Evolutionary conservation across 805 yeast genomes (phyloP), one percentile per base, ranked within the genome.

Genomic region (Priceomyces melissophilus): DNA sequence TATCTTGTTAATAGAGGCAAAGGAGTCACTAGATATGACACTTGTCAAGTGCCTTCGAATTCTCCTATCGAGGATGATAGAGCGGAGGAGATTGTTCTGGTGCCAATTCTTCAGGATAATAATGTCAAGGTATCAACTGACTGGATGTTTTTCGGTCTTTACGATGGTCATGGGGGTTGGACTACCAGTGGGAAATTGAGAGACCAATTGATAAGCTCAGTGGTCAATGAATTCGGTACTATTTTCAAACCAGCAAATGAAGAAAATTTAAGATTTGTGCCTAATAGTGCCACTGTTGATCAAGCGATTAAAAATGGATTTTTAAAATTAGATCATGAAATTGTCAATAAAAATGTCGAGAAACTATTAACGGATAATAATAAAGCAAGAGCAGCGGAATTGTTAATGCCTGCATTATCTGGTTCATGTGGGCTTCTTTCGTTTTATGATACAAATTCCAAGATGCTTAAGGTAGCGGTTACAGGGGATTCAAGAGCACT

Each of bases 151-250:
- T 93, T 95, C 78, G 96, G 98, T 4, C 79, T 93, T 0, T 91
- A 84, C 58, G 99, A 93, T 62, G 99, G 99, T 10, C 99, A 93
- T 63, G 89, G 96, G 3, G 99, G 99, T 15, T 89, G 95, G 81
- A 86, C 87, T 48, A 93, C 99, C 1, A 81, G 91, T 42, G 77
- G 86, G n/a, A 87, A 82, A 58, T 73, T 93, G 45, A 75, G 95
- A 45, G 93, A 88, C 48, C 81, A 81, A 48, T 70, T 93, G 48
- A 80, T 93, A 23, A 79, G 79, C 41, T 78, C 75, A 50, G 93
- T 93, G n/a, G 78, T 89, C 8, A 70, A 73, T 25, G 95, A 89
- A 53, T 69, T 91, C 40, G 84, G 86, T 33, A 75, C 79, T 8
- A 78, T 76, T 13, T 82, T 76, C 63, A 75, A 75, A 52, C 78